Evolutionary conservation across 139 green algal genomes (phyloP).

Genomic region (Tetradesmus obliquus): DNA sequence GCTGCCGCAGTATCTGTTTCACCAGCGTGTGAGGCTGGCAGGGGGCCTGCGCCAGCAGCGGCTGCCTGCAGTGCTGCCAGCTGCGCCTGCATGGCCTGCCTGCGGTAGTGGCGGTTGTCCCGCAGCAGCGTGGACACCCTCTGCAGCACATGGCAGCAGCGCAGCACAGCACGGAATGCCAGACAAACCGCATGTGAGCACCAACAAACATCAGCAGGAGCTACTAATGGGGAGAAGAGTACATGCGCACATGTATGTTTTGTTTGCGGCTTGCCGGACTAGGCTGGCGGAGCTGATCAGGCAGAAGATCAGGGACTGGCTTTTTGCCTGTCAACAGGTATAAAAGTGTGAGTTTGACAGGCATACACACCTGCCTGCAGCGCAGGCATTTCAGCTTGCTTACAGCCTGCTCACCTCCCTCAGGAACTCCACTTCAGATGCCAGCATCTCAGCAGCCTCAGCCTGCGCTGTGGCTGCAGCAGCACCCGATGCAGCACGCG

Average conservation of each 20-base stretch:
- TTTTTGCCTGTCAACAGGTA: too few relatives aligned
- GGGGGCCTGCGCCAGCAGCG: neutral
- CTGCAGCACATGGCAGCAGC: neutral
- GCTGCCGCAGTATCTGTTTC: conserved; percentile 2
- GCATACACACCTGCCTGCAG: neutral
- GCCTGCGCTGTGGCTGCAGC: neutral
- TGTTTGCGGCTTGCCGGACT: too few relatives aligned
- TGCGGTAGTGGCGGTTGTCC: conserved; percentile 56
- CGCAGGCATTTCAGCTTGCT: neutral
- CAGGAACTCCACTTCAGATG: conserved; percentile 57
- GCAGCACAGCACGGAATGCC: neutral
- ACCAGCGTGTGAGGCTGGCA: neutral
- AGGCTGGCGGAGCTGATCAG: too few relatives aligned
- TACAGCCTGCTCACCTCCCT: conserved; percentile 24
- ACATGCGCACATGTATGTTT: neutral
- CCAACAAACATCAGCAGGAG: neutral
- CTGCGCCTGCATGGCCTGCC: conserved; percentile 47
- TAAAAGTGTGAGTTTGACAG: too few relatives aligned
- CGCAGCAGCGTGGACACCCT: conserved; percentile 48
- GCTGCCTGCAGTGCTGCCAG: conserved; percentile 7
- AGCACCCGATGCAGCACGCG: neutral
- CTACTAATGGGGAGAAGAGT: neutral
- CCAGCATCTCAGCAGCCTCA: neutral
- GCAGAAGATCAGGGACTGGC: too few relatives aligned
- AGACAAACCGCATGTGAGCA: neutral